A percentile compares a stretch with the other conserved stretches of the same genome.
Conservation (phyloP, 2,329 filamentous ascomycete species). For the Parastagonospora nodorum region DNA sequence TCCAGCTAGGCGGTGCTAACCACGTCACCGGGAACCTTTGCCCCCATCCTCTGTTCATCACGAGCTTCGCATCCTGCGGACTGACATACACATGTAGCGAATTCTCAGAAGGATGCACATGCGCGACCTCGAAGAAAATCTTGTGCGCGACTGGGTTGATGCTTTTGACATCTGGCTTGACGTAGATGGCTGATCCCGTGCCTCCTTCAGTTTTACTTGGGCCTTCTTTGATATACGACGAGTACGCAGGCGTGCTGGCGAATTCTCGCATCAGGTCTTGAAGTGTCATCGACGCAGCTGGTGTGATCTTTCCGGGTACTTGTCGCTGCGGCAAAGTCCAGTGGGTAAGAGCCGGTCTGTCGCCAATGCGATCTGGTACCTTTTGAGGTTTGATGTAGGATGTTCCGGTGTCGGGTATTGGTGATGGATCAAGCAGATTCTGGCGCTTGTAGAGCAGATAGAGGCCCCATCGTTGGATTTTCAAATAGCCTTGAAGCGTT, state of each 20-base stretch:
- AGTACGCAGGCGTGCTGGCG: slow-evolving; percentile 20
- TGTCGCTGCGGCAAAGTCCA: slow-evolving; percentile 42
- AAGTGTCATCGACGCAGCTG: slow-evolving; percentile 18
- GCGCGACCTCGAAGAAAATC: slow-evolving; percentile 49
- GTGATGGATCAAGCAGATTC: slow-evolving; percentile 29
- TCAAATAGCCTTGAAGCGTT: slow-evolving; percentile 35
- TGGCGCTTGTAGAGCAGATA: slow-evolving; percentile 32
- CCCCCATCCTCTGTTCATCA: slow-evolving; percentile 78
- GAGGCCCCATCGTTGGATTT: slow-evolving; percentile 36
- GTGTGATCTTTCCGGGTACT: slow-evolving; percentile 24
- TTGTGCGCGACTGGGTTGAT: slow-evolving; percentile 36
- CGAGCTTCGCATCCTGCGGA: slow-evolving; percentile 72
- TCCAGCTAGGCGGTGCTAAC: slow-evolving; percentile 38
- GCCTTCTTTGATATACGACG: slow-evolving; percentile 22
- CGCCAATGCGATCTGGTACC: slow-evolving; percentile 24
- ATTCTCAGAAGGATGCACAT: slow-evolving; percentile 77
- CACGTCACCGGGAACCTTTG: slow-evolving; percentile 59
- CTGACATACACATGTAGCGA: slow-evolving; percentile 80
- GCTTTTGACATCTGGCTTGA: slow-evolving; percentile 26
- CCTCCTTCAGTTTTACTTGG: slow-evolving; percentile 39
- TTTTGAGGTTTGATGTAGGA: slow-evolving; percentile 29
- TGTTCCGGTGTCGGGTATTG: slow-evolving; percentile 27
- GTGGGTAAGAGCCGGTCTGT: slow-evolving; percentile 25
- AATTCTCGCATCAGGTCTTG: slow-evolving; percentile 29
- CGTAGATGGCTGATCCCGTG: slow-evolving; percentile 38